These are phyloP conservation scores for Amanita inopinata DNA, from an alignment of 768 basidiomycete genomes.

Conservation along the genomic window DNA sequence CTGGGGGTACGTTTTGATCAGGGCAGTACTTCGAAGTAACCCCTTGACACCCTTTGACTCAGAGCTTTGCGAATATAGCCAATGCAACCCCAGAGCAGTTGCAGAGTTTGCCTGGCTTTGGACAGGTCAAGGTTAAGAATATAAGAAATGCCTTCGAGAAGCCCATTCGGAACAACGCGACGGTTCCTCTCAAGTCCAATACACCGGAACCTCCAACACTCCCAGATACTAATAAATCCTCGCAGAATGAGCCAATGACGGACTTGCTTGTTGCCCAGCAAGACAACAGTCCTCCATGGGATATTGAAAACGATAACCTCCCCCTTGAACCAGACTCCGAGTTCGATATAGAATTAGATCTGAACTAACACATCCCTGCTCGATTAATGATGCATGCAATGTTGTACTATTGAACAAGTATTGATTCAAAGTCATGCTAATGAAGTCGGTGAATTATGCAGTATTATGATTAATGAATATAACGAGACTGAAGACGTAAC, in stretches of 20 bases:
- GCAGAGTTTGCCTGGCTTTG: constrained; percentile 83
- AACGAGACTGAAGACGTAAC: too few species aligned
- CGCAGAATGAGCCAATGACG: too few species aligned
- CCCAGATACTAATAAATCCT: too few species aligned
- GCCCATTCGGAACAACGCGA: constrained; percentile 67
- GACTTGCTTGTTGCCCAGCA: too few species aligned
- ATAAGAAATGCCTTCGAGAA: constrained; percentile 87
- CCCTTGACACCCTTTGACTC: constrained; percentile 3
- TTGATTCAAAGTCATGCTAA: too few species aligned
- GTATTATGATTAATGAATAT: not conserved
- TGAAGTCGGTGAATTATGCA: constrained; percentile 3
- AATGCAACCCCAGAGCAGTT: constrained; percentile 65
- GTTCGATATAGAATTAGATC: constrained; percentile 46
- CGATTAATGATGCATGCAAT: too few species aligned
- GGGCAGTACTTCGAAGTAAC: not conserved
- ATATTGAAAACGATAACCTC: constrained; percentile 17
- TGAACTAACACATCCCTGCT: too few species aligned
- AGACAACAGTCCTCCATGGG: constrained; percentile 57
- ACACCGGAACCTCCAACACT: constrained; percentile 17
- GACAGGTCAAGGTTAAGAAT: constrained; percentile 87
- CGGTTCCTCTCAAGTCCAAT: constrained; percentile 32
- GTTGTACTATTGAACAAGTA: too few species aligned
- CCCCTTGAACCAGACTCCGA: not conserved
- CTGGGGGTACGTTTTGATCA: constrained; percentile 62
- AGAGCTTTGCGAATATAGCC: constrained; percentile 86